Percentiles rank a stretch among this genome's conserved stretches.
phyloP scores from a whole-genome alignment of 1,284 basidiomycete genomes.

The Heterobasidion occidentale region DNA sequence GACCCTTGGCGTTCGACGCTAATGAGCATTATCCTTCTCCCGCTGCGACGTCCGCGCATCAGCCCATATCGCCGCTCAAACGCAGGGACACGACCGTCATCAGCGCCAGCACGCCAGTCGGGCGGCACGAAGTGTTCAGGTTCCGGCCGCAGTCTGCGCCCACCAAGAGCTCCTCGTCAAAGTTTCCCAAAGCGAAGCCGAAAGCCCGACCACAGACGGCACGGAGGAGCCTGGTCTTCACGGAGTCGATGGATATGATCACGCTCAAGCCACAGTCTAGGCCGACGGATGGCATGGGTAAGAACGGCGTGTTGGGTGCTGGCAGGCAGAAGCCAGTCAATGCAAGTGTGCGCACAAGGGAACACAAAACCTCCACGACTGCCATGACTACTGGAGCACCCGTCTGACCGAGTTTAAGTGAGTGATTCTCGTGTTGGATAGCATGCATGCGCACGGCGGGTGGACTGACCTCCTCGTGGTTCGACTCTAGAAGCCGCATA shows the following conservation, averaged over 20 bases:
- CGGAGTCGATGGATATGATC: constrained; percentile 10
- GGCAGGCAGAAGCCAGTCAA: not conserved
- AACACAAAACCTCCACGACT: no score
- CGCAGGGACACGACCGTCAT: constrained; percentile 34
- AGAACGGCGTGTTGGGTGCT: no score
- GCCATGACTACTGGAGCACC: no score
- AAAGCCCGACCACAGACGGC: constrained; percentile 12
- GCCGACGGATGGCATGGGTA: not conserved
- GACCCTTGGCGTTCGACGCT: constrained; percentile 1
- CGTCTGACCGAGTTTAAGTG: no score
- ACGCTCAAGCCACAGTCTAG: not conserved
- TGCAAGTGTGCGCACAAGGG: not conserved
- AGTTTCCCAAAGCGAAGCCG: constrained; percentile 11
- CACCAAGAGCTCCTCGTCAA: constrained; percentile 9
- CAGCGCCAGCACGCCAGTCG: constrained; percentile 25
- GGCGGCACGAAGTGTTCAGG: constrained; percentile 21
- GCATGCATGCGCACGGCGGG: no score
- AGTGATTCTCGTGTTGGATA: no score
- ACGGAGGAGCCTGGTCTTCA: constrained; percentile 16
- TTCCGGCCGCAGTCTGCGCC: constrained; percentile 14
- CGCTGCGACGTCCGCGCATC: constrained; percentile 18
- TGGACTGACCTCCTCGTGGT: no score
- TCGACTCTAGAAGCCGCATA: no score
- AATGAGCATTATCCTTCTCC: constrained; percentile 6
- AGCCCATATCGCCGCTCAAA: constrained; percentile 20